Conservation (phyloP, 345 rosid species). For the Cardamine chenopodiifolia region DNA sequence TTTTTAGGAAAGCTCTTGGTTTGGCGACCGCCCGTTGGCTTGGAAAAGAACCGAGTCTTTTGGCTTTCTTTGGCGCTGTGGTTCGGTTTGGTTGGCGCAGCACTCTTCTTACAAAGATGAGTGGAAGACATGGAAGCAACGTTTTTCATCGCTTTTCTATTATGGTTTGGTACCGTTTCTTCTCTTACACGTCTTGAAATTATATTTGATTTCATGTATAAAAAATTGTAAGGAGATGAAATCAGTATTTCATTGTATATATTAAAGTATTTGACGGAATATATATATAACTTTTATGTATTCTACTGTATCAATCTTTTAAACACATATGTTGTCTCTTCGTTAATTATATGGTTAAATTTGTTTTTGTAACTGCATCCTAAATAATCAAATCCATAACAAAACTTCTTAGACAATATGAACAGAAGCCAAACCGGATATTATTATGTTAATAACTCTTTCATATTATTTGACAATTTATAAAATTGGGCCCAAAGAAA, state of each 20-base stretch:
- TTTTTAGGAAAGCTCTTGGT: constrained; percentile 69
- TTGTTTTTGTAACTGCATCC: neutral
- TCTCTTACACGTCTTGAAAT: constrained; percentile 27
- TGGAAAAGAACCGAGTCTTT: constrained; percentile 66
- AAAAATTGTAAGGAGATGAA: constrained; percentile 17
- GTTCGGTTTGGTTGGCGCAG: constrained; percentile 89
- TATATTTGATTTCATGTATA: constrained; percentile 35
- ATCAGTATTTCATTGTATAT: constrained; percentile 21
- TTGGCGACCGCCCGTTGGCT: constrained; percentile 76
- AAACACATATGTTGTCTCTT: neutral
- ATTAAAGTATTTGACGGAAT: neutral
- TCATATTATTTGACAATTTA: too few relatives aligned
- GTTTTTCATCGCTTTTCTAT: neutral
- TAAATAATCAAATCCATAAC: too few relatives aligned
- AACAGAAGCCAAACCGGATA: too few relatives aligned
- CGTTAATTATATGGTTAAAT: neutral
- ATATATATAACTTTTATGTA: neutral
- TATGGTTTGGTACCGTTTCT: constrained; percentile 12
- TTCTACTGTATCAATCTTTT: too few relatives aligned
- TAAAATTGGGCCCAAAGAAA: too few relatives aligned
- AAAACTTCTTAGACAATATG: too few relatives aligned
- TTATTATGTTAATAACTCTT: too few relatives aligned
- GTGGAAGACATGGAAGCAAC: neutral
- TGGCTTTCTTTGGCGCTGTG: constrained; percentile 81
- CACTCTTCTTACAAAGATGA: constrained; percentile 72